Base-by-base conservation (phyloP, 2,329 filamentous ascomycete species). In the Alternaria angustiovoidea region DNA sequence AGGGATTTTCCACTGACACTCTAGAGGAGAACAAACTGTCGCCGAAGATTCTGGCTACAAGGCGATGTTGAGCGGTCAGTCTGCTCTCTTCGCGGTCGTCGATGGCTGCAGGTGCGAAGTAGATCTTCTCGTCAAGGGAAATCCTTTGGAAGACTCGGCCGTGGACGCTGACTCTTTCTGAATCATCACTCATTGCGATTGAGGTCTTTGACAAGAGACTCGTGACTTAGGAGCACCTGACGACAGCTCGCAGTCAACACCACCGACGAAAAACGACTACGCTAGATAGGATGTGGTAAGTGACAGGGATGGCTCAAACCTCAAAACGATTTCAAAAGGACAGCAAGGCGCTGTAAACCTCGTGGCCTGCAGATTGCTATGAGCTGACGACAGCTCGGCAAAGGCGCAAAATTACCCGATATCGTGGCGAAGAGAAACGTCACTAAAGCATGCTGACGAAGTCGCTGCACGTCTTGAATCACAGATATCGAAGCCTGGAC, bases 111-210 rank as follows among this genome's bases (percentile, higher is more conserved):
- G 78, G 78, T 11, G 78, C 77, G 51, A 74, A 77, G 63, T 80
- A 80, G 64, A 80, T 76, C 30, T 62, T 56, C 28, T 76, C 68
- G 51, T 79, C 73, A 41, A 80, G 65, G 11, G 78, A 80, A 43
- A 69, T 69, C 47, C 74, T 76, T 61, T 80, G 78, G 61, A 79
- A 80, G 8, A 74, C 57, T 34, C 78, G 71, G n/a, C 78, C 78
- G 54, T 78, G 71, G 42, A 79, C 67, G 41, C 66, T 68, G 32
- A 79, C 72, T 59, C 61, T 66, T 51, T 67, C 54, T 24, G 61
- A 51, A 20, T 72, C 67, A 16, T 66, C 62, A 20, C 65, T 63
- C 69, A 71, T 71, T n/a, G 36, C 39, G 22, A 28, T 14, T 22
- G n/a, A 39, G n/a, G 32, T 41, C 49, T 38, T 22, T 26, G 22